These are phyloP conservation scores for Fomitopsis palustris DNA, from an alignment of 1,284 basidiomycete genomes.

Conservation along the genomic window DNA sequence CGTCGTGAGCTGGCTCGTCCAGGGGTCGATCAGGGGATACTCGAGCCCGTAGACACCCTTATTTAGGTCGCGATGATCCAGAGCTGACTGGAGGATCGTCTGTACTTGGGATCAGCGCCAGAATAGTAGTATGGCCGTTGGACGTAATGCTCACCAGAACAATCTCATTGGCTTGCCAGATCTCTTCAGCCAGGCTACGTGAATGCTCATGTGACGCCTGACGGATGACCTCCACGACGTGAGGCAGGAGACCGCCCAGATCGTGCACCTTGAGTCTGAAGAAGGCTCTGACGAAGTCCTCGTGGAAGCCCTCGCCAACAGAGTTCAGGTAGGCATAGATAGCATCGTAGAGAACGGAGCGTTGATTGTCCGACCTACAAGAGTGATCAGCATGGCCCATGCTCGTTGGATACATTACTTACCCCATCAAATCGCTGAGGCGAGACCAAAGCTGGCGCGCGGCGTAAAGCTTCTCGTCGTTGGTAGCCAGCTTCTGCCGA, in stretches of 20 bases:
- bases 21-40: constrained; percentile 71
- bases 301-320: constrained; percentile 51
- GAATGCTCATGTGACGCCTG: constrained; percentile 38
- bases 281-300: constrained; percentile 83
- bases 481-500: constrained; percentile 74
- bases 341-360: constrained; percentile 61
- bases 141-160: constrained; percentile 48
- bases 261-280: constrained; percentile 73
- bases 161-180: constrained; percentile 74
- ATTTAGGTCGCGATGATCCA: constrained; percentile 72
- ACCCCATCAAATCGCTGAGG: constrained; percentile 74
- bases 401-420: constrained; percentile 21
- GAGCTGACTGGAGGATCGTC: constrained; percentile 71
- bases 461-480: constrained; percentile 88
- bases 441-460: constrained; percentile 82
- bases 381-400: not conserved
- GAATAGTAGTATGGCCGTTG: not conserved
- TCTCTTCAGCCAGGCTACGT: constrained; percentile 38
- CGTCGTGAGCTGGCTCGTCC: constrained; percentile 73
- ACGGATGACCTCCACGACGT: constrained; percentile 45
- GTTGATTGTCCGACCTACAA: constrained; percentile 36
- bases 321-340: constrained; percentile 65
- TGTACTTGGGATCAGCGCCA: constrained; percentile 26
- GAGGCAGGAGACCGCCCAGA: constrained; percentile 53
- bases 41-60: constrained; percentile 75